These are phyloP conservation scores for Salix suchowensis DNA, from an alignment of 345 rosid species.

Conservation along the genomic window DNA sequence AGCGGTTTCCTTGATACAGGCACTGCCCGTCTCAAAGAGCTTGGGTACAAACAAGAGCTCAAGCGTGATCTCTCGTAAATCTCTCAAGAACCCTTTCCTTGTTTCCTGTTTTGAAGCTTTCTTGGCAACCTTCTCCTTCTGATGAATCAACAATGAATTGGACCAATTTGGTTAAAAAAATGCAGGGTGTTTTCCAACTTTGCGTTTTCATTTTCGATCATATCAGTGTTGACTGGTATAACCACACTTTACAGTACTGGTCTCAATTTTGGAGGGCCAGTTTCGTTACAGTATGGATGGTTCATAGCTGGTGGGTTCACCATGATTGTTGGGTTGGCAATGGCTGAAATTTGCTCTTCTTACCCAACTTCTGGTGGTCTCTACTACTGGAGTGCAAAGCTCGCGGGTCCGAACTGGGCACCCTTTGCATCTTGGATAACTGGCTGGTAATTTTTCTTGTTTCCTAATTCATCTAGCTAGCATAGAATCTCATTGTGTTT, in stretches of 20 bases:
- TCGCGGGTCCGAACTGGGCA: conserved; percentile 86
- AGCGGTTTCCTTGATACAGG: conserved; percentile 47
- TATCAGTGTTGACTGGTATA: conserved; percentile 86
- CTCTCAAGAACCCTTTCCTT: conserved; percentile 8
- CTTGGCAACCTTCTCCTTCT: not conserved
- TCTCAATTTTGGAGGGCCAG: conserved; percentile 72
- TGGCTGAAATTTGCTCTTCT: conserved; percentile 97
- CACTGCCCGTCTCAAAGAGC: conserved; percentile 67
- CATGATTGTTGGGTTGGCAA: conserved; percentile 76
- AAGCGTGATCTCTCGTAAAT: conserved; percentile 90
- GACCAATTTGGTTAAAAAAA: not conserved
- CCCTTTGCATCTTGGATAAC: conserved; percentile 96
- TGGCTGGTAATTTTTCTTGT: conserved; percentile 59
- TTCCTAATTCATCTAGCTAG: not conserved
- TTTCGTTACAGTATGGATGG: conserved; percentile 85
- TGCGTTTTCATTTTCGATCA: conserved; percentile 89
- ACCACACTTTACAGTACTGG: conserved; percentile 87
- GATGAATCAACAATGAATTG: conserved; percentile 2
- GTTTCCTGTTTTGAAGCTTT: not conserved
- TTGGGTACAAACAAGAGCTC: conserved; percentile 97
- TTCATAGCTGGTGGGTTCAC: conserved; percentile 73
- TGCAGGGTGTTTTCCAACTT: conserved; percentile 89
- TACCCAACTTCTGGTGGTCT: conserved; percentile 98
- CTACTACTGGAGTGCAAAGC: conserved; percentile 98
- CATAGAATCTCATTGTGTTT: not conserved